These are phyloP conservation scores for Polyporus arcularius DNA, from an alignment of 768 basidiomycete genomes.

Conservation along the genomic window DNA sequence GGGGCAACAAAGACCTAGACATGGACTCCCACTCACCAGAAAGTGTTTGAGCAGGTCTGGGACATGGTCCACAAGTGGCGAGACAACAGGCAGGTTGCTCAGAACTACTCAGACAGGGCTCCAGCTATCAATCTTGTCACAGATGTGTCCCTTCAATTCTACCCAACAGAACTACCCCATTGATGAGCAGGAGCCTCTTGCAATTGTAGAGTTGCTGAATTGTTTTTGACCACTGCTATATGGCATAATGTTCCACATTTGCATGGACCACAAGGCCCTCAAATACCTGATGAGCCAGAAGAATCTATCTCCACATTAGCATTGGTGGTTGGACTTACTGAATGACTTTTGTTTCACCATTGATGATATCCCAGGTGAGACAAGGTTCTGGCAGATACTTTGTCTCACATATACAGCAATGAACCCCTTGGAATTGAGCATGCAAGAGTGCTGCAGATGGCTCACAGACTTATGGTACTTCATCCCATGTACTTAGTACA, in stretches of 20 bases:
- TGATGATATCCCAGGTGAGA: conserved; percentile 21
- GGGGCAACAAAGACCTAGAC: conserved; percentile 12
- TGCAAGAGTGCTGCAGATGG: neutral
- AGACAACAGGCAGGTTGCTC: conserved; percentile 10
- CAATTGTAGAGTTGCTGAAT: conserved; percentile 39
- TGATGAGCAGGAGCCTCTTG: conserved; percentile 38
- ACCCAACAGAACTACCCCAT: conserved; percentile 37
- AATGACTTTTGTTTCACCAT: conserved; percentile 23
- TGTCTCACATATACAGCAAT: conserved; percentile 13
- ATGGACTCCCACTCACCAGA: conserved; percentile 29
- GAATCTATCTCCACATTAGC: conserved; percentile 19
- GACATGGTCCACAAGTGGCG: neutral
- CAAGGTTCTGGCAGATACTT: conserved; percentile 21
- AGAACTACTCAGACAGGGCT: conserved; percentile 24
- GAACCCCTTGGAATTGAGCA: conserved; percentile 13
- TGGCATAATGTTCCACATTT: conserved; percentile 17
- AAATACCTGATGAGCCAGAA: conserved; percentile 16
- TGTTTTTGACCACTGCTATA: conserved; percentile 19
- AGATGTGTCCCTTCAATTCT: conserved; percentile 22
- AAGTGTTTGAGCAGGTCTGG: conserved; percentile 30
- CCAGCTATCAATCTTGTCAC: conserved; percentile 22
- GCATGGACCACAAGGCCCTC: conserved; percentile 22
- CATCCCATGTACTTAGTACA: neutral
- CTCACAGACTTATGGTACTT: neutral
- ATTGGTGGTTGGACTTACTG: conserved; percentile 19